phyloP scores from a whole-genome alignment of 2,329 filamentous ascomycete species.

The Rhynchosporium agropyri region DNA sequence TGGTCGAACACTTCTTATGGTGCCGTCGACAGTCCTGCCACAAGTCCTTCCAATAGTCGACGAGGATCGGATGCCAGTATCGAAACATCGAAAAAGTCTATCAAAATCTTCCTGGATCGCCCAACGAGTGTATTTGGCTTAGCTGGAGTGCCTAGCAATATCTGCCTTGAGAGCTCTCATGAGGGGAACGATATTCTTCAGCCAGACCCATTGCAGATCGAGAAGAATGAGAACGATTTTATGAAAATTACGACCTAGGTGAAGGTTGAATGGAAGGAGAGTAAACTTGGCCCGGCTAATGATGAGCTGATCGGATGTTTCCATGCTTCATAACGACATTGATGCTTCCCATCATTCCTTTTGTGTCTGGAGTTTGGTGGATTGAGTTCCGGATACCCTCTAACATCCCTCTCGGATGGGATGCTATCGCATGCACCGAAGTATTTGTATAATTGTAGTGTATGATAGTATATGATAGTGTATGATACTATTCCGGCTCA shows the following conservation, averaged over 20 bases:
- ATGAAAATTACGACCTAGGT: slow-evolving; percentile 30
- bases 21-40: slow-evolving; percentile 23
- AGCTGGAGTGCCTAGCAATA: slow-evolving; percentile 24
- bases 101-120: slow-evolving; percentile 29
- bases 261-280: slow-evolving; percentile 28
- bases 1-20: slow-evolving; percentile 34
- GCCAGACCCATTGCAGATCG: slow-evolving; percentile 27
- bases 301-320: slow-evolving; percentile 25
- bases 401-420: neutral
- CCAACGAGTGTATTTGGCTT: slow-evolving; percentile 25
- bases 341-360: neutral
- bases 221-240: slow-evolving; percentile 21
- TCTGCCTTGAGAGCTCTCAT: slow-evolving; percentile 29
- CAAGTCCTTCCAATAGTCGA: slow-evolving; percentile 24
- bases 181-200: slow-evolving; percentile 20
- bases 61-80: slow-evolving; percentile 24
- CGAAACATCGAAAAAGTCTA: slow-evolving; percentile 25
- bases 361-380: neutral
- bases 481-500: no score
- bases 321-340: neutral
- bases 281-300: slow-evolving; percentile 6
- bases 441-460: slow-evolving; percentile 20
- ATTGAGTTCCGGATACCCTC: slow-evolving; percentile 8
- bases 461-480: slow-evolving; percentile 5
- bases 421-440: neutral